These are phyloP conservation scores for Ophiostoma sp. DNA, from an alignment of 2,329 filamentous ascomycete species.

Conservation along the genomic window DNA sequence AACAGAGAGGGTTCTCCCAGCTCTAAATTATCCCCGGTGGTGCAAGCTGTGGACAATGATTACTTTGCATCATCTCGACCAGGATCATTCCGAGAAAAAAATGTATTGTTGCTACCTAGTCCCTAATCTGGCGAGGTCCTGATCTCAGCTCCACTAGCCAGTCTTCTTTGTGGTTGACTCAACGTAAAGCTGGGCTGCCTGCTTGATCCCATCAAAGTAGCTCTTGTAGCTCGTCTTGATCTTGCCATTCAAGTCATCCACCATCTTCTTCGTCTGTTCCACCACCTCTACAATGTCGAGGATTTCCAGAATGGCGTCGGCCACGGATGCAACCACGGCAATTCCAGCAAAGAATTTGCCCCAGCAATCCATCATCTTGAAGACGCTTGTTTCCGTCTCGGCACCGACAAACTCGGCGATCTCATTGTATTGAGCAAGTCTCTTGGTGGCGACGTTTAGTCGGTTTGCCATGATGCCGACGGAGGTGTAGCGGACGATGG, in stretches of 20 bases:
- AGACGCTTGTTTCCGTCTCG: not conserved
- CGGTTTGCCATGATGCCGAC: not conserved
- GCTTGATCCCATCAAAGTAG: not conserved
- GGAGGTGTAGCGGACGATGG: not conserved
- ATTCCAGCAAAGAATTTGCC: not conserved
- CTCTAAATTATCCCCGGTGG: too few species aligned
- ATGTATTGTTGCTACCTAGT: not conserved
- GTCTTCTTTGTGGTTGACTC: not conserved
- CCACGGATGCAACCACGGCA: not conserved
- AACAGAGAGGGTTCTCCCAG: too few species aligned
- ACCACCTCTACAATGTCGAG: not conserved
- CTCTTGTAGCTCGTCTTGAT: not conserved
- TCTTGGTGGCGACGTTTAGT: not conserved
- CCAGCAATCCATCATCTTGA: conserved; percentile 2
- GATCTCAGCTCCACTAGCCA: not conserved
- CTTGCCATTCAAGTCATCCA: not conserved
- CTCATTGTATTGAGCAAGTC: not conserved
- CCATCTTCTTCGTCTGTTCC: not conserved
- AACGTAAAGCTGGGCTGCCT: not conserved
- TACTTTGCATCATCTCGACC: too few species aligned
- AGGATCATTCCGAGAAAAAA: too few species aligned
- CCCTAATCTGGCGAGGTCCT: not conserved
- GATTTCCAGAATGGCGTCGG: not conserved
- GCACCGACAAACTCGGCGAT: not conserved
- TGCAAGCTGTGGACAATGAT: too few species aligned